phyloP scores from a whole-genome alignment of 345 rosid species.

The Murraya paniculata region DNA sequence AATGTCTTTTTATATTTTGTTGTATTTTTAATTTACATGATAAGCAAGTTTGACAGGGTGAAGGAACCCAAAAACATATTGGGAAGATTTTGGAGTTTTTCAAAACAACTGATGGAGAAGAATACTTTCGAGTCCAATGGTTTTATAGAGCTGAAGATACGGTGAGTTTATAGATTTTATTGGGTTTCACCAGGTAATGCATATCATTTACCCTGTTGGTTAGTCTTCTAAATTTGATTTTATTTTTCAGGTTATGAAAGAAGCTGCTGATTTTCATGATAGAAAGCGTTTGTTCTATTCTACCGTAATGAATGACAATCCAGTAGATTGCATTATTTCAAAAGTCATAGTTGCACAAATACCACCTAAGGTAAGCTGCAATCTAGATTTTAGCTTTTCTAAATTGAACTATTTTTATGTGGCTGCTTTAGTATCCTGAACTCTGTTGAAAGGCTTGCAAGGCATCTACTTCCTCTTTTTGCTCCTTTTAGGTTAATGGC shows the following conservation, averaged over 20 bases:
- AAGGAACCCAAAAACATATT: constrained; percentile 48
- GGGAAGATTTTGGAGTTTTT: constrained; percentile 84
- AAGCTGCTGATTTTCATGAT: constrained; percentile 59
- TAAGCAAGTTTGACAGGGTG: constrained; percentile 54
- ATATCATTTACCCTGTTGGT: constrained; percentile 16
- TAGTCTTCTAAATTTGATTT: constrained; percentile 4
- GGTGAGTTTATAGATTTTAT: constrained; percentile 39
- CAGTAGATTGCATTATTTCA: constrained; percentile 71
- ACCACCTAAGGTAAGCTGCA: constrained; percentile 53
- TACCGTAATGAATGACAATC: constrained; percentile 87
- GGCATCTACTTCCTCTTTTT: constrained; percentile 2
- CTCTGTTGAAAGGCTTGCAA: background rate
- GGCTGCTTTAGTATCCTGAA: constrained; percentile 4
- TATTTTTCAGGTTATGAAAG: constrained; percentile 59
- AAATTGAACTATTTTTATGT: background rate
- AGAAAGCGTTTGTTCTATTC: constrained; percentile 82
- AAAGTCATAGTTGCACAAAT: constrained; percentile 59
- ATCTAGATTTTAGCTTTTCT: background rate
- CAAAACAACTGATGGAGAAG: constrained; percentile 62
- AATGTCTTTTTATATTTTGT: background rate
- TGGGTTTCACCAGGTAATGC: constrained; percentile 10
- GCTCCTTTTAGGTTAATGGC: constrained; percentile 4
- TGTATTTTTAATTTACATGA: background rate
- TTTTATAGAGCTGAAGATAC: constrained; percentile 93
- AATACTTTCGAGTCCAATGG: constrained; percentile 91